phyloP scores from a whole-genome alignment of 2,329 filamentous ascomycete species.

The Penicillium decumbens region DNA sequence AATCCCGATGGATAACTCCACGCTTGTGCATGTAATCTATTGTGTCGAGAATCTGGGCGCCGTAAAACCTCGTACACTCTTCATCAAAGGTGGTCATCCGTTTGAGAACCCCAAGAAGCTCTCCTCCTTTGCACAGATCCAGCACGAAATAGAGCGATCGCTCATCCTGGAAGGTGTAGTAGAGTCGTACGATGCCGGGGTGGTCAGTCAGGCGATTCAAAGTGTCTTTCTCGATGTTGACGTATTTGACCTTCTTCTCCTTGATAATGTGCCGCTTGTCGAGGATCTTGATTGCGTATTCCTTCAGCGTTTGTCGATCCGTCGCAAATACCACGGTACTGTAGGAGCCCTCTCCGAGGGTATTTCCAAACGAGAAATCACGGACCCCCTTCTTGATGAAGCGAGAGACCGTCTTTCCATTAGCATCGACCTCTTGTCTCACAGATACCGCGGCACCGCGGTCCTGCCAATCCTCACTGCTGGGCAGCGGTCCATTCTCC shows the following conservation, averaged over 20 bases:
- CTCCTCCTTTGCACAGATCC: constrained; percentile 86
- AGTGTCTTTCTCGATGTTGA: constrained; percentile 99
- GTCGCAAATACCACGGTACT: constrained; percentile 91
- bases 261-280: constrained; percentile 99
- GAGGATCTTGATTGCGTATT: constrained; percentile 96
- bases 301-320: constrained; percentile 86
- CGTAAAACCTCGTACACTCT: constrained; percentile 90
- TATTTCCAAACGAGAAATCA: constrained; percentile 88
- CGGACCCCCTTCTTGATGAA: constrained; percentile 95
- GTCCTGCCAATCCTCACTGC: constrained; percentile 93
- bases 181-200: constrained; percentile 90
- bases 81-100: constrained; percentile 91
- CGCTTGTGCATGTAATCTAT: constrained; percentile 97
- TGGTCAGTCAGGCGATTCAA: constrained; percentile 94
- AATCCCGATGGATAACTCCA: constrained; percentile 90
- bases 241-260: constrained; percentile 99
- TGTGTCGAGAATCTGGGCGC: constrained; percentile 90
- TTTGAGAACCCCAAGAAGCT: constrained; percentile 87
- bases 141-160: constrained; percentile 93
- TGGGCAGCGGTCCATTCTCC: constrained; percentile 57
- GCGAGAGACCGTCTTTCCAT: constrained; percentile 73
- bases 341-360: constrained; percentile 94
- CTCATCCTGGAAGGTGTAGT: constrained; percentile 98
- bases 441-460: constrained; percentile 82
- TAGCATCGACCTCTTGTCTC: constrained; percentile 76